phyloP scores from a whole-genome alignment of 1,284 basidiomycete species.

The Cryptococcus neoformans region DNA sequence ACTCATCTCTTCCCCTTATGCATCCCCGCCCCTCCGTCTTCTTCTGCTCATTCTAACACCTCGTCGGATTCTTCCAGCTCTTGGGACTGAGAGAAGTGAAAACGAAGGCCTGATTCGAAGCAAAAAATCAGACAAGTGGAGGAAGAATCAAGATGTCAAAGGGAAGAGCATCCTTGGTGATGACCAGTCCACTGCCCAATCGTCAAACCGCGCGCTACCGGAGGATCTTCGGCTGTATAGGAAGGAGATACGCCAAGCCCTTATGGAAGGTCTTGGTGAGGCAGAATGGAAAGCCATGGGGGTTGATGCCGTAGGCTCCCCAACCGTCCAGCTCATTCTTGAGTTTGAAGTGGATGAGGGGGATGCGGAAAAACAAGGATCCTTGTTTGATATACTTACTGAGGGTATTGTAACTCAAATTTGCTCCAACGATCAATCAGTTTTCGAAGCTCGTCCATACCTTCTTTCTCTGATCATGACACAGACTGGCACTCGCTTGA shows the following conservation, averaged over 20 bases:
- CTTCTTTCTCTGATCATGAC: conserved; percentile 74
- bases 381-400: conserved; percentile 75
- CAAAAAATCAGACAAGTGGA: conserved; percentile 45
- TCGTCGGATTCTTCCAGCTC: conserved; percentile 51
- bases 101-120: conserved; percentile 37
- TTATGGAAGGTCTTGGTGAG: conserved; percentile 59
- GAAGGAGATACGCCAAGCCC: conserved; percentile 55
- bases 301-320: conserved; percentile 74
- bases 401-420: conserved; percentile 54
- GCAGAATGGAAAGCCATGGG: conserved; percentile 81
- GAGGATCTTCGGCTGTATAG: conserved; percentile 57
- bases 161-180: conserved; percentile 47
- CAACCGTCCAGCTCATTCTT: conserved; percentile 71
- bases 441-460: conserved; percentile 29
- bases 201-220: conserved; percentile 52
- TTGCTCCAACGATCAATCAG: not conserved
- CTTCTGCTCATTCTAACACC: conserved; percentile 68
- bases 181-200: conserved; percentile 6
- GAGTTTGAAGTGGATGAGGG: conserved; percentile 70
- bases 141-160: conserved; percentile 45
- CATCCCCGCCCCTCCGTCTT: conserved; percentile 79
- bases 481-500: conserved; percentile 78
- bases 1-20: conserved; percentile 76
- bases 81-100: conserved; percentile 31
- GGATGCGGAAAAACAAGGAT: conserved; percentile 60